Conservation (phyloP, 2,329 filamentous ascomycete genomes). For the Venturia oleaginea region DNA sequence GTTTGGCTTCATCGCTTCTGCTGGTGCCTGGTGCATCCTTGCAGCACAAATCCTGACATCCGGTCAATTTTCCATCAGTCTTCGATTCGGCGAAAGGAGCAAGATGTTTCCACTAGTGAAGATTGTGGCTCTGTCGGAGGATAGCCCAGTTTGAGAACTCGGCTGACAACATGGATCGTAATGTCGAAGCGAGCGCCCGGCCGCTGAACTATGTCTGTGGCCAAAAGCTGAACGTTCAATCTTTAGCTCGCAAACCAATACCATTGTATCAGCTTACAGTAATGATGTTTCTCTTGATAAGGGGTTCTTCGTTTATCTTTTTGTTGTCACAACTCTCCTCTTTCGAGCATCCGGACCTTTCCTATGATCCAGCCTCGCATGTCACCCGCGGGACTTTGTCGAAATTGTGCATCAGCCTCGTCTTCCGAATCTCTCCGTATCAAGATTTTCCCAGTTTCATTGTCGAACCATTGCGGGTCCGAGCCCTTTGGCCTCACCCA, state of each 20-base stretch:
- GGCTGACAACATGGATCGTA: no score
- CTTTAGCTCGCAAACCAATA: neutral
- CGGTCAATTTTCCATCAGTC: no score
- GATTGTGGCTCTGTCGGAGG: no score
- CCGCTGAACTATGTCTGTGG: neutral
- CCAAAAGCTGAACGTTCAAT: neutral
- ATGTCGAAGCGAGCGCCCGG: no score
- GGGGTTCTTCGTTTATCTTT: neutral
- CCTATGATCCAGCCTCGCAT: conserved; percentile 5
- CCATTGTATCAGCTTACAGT: neutral
- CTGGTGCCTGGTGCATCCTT: no score
- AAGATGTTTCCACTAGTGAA: no score
- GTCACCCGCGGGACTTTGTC: neutral
- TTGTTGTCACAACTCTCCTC: neutral
- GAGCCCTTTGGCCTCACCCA: neutral
- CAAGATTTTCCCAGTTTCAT: neutral
- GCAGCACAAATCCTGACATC: no score
- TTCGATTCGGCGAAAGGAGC: no score
- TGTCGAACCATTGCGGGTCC: neutral
- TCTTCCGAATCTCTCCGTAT: neutral
- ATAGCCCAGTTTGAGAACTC: no score
- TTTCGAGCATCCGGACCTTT: neutral
- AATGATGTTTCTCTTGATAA: neutral
- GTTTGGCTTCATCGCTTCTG: neutral
- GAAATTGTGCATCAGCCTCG: neutral